phyloP scores from a whole-genome alignment of 2,329 filamentous ascomycete species.

The Fusarium veterinarium region DNA sequence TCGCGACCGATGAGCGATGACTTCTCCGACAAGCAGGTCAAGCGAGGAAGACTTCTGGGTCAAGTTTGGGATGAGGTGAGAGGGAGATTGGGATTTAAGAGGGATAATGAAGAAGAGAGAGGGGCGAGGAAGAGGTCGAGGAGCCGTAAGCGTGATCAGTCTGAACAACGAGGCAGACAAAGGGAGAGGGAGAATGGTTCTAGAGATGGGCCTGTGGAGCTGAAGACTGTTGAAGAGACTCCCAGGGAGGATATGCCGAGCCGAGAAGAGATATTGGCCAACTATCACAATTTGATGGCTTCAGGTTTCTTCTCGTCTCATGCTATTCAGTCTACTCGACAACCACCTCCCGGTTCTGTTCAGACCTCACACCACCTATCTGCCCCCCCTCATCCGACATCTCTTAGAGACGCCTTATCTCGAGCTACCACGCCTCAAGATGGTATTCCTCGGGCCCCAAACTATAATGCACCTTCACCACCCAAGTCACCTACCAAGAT shows the following conservation, averaged over 20 bases:
- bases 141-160: conserved; percentile 35
- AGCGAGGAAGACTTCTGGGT: conserved; percentile 49
- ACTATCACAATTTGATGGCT: conserved; percentile 67
- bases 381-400: conserved; percentile 10
- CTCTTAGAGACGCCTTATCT: conserved; percentile 23
- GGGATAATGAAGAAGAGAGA: conserved; percentile 43
- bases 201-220: conserved; percentile 20
- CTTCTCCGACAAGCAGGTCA: conserved; percentile 48
- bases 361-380: conserved; percentile 14
- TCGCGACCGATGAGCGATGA: conserved; percentile 44
- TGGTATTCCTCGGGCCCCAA: conserved; percentile 3
- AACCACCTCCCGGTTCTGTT: conserved; percentile 47
- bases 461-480: conserved; percentile 22
- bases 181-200: conserved; percentile 32
- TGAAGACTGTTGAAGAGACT: conserved; percentile 10
- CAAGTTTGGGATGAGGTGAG: conserved; percentile 55
- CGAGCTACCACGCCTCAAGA: conserved; percentile 31
- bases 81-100: conserved; percentile 47
- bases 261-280: conserved; percentile 65
- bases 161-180: conserved; percentile 28
- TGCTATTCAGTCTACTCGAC: conserved; percentile 67
- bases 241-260: conserved; percentile 46
- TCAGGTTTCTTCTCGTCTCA: conserved; percentile 69
- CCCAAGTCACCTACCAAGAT: conserved; percentile 29
- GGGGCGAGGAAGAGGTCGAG: conserved; percentile 38